Evolutionary conservation across 768 basidiomycete genomes (phyloP).

Genomic region (Boletus edulis): DNA sequence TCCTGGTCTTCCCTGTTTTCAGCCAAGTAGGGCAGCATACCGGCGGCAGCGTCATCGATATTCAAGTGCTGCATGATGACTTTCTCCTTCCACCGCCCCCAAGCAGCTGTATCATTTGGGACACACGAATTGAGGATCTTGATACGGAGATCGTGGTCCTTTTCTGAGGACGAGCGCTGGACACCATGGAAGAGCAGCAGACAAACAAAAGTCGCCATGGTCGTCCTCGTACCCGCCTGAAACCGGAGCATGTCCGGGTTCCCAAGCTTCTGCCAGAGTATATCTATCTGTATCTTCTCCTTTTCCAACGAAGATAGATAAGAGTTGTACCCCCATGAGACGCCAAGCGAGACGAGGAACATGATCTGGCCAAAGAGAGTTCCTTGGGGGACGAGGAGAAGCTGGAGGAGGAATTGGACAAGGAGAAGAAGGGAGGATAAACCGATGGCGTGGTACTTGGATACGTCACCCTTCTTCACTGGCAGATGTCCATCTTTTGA

Average conservation of each 20-base stretch:
- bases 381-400: conserved; percentile 32
- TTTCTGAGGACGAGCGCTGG: background rate
- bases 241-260: conserved; percentile 7
- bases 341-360: conserved; percentile 29
- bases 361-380: conserved; percentile 34
- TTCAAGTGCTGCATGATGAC: background rate
- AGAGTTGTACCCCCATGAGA: conserved; percentile 34
- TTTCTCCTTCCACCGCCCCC: background rate
- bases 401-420: conserved; percentile 31
- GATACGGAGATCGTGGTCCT: background rate
- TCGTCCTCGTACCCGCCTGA: conserved; percentile 13
- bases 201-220: conserved; percentile 1
- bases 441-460: conserved; percentile 16
- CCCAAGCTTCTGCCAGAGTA: conserved; percentile 14
- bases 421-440: conserved; percentile 25
- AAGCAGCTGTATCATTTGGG: background rate
- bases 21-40: background rate
- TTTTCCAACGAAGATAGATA: conserved; percentile 36
- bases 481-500: background rate
- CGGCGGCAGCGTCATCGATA: background rate
- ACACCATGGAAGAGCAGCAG: background rate
- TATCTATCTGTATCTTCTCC: conserved; percentile 18
- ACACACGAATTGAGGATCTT: background rate
- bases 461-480: background rate
- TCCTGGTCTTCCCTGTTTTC: background rate